A percentile compares a stretch with the other conserved stretches of the same genome.
Conservation (phyloP, 495 filamentous ascomycete genomes). For the Aspergillus campestris region DNA sequence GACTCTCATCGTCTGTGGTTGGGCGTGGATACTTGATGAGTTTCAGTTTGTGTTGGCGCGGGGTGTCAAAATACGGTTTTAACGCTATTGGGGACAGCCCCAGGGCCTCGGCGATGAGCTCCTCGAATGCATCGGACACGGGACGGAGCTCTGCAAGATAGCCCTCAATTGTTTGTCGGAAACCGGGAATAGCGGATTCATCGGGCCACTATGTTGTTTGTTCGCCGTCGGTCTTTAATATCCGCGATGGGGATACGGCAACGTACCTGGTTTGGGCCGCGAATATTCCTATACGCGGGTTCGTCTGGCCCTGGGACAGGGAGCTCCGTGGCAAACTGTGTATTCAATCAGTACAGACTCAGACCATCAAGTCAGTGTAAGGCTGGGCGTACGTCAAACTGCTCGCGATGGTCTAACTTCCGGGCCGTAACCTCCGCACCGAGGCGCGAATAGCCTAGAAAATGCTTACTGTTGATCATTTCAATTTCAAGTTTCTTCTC, state of each 20-base stretch:
- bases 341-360: neutral
- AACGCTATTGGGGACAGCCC: conserved; percentile 66
- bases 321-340: conserved; percentile 51
- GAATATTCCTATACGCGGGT: conserved; percentile 71
- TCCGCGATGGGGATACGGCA: too few relatives aligned
- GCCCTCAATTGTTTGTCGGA: conserved; percentile 57
- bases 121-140: conserved; percentile 69
- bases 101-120: conserved; percentile 80
- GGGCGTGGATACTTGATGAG: conserved; percentile 78
- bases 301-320: conserved; percentile 51
- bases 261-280: conserved; percentile 59
- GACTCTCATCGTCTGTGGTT: conserved; percentile 19
- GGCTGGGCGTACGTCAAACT: conserved; percentile 70
- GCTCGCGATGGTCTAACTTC: conserved; percentile 55
- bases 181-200: conserved; percentile 54
- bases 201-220: conserved; percentile 62
- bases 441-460: conserved; percentile 44
- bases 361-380: neutral
- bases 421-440: conserved; percentile 40
- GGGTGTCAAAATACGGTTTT: conserved; percentile 67
- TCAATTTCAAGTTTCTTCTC: conserved; percentile 82
- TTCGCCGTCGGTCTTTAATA: too few relatives aligned
- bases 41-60: conserved; percentile 83
- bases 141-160: conserved; percentile 69
- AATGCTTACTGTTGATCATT: conserved; percentile 74